Percentiles rank a stretch among this genome's conserved stretches.
Evolutionary conservation across 495 filamentous ascomycete species (phyloP).

Genomic region (Talaromyces trachyspermus): DNA sequence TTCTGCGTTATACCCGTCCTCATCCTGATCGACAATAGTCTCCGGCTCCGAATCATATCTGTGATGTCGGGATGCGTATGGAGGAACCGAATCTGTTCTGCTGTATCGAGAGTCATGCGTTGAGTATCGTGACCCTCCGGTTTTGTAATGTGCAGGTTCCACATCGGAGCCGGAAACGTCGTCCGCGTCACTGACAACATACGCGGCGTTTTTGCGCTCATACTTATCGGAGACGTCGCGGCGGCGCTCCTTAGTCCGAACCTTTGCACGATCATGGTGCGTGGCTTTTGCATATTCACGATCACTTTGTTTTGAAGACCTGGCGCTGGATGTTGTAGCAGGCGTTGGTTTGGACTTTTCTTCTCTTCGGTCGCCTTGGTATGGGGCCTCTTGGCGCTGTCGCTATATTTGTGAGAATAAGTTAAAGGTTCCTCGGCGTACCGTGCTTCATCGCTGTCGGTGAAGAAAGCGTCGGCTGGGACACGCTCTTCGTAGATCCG

Average conservation of each 20-base stretch:
- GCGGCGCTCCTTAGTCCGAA: conserved; percentile 44
- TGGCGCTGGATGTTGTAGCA: conserved; percentile 11
- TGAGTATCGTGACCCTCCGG: conserved; percentile 16
- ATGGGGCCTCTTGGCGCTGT: conserved; percentile 30
- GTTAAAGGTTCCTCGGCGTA: conserved; percentile 31
- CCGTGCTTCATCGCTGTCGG: conserved; percentile 8
- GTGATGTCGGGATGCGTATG: not conserved
- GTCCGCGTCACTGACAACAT: conserved; percentile 30
- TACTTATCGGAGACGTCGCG: conserved; percentile 41
- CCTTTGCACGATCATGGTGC: conserved; percentile 33
- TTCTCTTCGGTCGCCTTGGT: conserved; percentile 27
- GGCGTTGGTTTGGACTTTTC: conserved; percentile 28
- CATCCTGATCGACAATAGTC: too few relatives aligned
- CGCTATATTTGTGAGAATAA: conserved; percentile 35
- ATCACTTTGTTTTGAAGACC: conserved; percentile 20
- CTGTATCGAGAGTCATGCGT: conserved; percentile 10
- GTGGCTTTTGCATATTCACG: conserved; percentile 26
- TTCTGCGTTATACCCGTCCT: conserved; percentile 17
- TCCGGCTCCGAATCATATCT: conserved; percentile 7
- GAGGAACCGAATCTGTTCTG: not conserved
- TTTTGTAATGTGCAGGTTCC: conserved; percentile 10
- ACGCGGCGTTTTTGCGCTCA: conserved; percentile 16
- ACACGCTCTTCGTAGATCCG: conserved; percentile 39
- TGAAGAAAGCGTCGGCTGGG: conserved; percentile 27
- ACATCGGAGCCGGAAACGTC: conserved; percentile 10